These are phyloP conservation scores for Chrysophaeum taylorii DNA, from an alignment of 352 stramenopile genomes.

Conservation along the genomic window DNA sequence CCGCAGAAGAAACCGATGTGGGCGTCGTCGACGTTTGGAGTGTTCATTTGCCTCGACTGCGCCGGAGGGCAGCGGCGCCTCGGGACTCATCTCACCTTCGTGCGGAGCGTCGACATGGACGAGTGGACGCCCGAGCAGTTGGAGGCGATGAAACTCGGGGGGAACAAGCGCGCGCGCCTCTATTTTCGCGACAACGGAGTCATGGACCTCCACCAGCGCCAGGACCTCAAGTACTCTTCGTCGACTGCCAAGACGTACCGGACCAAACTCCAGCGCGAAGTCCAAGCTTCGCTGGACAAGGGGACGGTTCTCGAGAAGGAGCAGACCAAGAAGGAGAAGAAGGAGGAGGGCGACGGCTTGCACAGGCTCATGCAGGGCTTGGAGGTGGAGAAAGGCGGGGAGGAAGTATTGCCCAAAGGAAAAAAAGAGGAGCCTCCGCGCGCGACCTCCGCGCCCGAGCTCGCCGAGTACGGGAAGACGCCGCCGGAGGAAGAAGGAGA, in stretches of 20 bases:
- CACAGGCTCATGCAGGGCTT: no score
- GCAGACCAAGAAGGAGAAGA: no score
- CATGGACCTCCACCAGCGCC: not conserved
- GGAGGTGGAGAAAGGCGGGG: no score
- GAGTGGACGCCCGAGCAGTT: constrained; percentile 80
- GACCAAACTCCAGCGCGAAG: not conserved
- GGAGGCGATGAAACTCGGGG: constrained; percentile 67
- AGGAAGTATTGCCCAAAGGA: no score
- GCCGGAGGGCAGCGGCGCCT: constrained; percentile 46
- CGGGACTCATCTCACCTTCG: constrained; percentile 13
- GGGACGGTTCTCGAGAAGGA: no score
- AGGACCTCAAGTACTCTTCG: constrained; percentile 10
- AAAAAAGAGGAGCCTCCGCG: no score
- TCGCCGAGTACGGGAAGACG: no score
- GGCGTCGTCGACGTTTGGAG: constrained; percentile 78
- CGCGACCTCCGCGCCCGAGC: no score
- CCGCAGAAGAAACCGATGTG: constrained; percentile 78
- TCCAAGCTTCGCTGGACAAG: no score
- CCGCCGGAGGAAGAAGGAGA: no score
- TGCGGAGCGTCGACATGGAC: constrained; percentile 82
- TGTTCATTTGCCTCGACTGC: constrained; percentile 85
- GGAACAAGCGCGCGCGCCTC: constrained; percentile 71
- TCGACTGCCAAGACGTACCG: not conserved
- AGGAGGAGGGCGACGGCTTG: no score
- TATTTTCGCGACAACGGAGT: constrained; percentile 51